Conservation (phyloP, 1,139 yeast genomes). For the Kazachstania sp. region DNA sequence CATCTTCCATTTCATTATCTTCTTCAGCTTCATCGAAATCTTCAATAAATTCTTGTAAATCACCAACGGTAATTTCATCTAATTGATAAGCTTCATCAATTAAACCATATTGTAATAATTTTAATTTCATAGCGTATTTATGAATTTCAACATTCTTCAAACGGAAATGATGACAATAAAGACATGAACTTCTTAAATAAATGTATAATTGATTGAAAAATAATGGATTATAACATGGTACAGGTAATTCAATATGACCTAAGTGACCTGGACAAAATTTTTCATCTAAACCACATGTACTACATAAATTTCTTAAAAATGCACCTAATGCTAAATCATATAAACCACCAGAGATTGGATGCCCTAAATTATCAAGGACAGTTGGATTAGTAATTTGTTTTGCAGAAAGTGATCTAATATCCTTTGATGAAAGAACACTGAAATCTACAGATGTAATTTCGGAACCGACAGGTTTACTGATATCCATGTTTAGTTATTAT, state of each 20-base stretch:
- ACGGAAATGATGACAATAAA: constrained; percentile 82
- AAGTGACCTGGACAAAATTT: constrained; percentile 96
- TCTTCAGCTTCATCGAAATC: constrained; percentile 35
- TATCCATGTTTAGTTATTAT: constrained; percentile 53
- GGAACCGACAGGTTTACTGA: constrained; percentile 91
- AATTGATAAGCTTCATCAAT: constrained; percentile 67
- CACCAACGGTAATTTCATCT: constrained; percentile 49
- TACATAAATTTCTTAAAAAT: constrained; percentile 75
- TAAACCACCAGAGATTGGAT: constrained; percentile 87
- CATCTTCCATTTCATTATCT: constrained; percentile 34
- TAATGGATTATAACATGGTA: constrained; percentile 90
- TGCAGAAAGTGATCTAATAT: constrained; percentile 78
- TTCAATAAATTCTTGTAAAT: constrained; percentile 17
- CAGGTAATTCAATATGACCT: constrained; percentile 95
- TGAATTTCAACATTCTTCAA: constrained; percentile 63
- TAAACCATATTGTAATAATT: constrained; percentile 80
- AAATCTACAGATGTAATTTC: constrained; percentile 90
- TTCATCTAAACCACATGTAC: constrained; percentile 94
- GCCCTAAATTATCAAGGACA: constrained; percentile 91
- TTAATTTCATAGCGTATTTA: constrained; percentile 67
- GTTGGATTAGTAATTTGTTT: constrained; percentile 93
- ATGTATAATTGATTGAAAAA: constrained; percentile 87
- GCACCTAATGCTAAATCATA: constrained; percentile 95
- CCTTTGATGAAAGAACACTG: constrained; percentile 73
- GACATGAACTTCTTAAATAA: constrained; percentile 74